These are phyloP conservation scores for Podaxis sp. DNA, from an alignment of 768 basidiomycete species.

Conservation along the genomic window DNA sequence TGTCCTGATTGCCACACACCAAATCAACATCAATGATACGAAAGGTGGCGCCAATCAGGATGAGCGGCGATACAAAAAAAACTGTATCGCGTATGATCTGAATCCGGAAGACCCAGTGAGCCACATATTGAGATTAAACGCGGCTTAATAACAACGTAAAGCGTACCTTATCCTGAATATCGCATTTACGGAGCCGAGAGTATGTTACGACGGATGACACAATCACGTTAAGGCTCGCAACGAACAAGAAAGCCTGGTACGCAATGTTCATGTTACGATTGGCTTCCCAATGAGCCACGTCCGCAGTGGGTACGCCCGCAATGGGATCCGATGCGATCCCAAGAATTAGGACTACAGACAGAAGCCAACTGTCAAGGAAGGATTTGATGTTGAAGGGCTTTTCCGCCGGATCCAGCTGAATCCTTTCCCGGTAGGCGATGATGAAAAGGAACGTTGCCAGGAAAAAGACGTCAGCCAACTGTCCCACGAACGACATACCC, in stretches of 20 bases:
- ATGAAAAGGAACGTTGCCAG: not conserved
- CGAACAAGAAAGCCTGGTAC: not conserved
- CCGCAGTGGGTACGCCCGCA: not conserved
- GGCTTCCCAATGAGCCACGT: not conserved
- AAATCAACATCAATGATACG: not conserved
- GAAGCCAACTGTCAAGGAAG: slow-evolving; percentile 1
- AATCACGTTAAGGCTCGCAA: not conserved
- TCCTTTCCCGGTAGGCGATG: not conserved
- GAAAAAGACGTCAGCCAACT: not conserved
- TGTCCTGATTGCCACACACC: too few species aligned
- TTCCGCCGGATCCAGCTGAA: slow-evolving; percentile 4
- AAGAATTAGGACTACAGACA: not conserved
- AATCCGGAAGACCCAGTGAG: too few species aligned
- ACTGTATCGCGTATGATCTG: not conserved
- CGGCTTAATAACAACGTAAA: not conserved
- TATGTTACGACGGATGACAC: not conserved
- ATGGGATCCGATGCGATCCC: not conserved
- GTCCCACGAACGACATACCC: not conserved
- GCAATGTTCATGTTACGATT: not conserved
- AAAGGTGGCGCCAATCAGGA: not conserved
- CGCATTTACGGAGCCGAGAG: not conserved
- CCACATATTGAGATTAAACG: not conserved
- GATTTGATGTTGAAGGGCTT: not conserved
- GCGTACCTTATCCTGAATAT: slow-evolving; percentile 1
- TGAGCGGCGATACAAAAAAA: not conserved